Evolutionary conservation across 805 yeast species (phyloP).

Genomic region (Metschnikowia sp.): DNA sequence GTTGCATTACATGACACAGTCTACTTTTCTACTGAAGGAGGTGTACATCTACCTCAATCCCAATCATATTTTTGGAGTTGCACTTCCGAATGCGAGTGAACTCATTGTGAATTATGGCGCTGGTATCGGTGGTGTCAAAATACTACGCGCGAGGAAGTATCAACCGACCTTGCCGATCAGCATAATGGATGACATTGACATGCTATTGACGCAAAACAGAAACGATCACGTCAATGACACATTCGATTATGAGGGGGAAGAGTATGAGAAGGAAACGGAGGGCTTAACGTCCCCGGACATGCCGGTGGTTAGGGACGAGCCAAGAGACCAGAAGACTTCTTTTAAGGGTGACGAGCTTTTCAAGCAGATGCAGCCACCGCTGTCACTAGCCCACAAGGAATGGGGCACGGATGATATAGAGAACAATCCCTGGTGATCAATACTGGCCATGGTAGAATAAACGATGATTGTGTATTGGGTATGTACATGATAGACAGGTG

Average conservation of each 20-base stretch:
- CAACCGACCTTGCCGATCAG: conserved; percentile 74
- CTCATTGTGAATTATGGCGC: conserved; percentile 74
- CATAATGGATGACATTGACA: conserved; percentile 69
- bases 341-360: conserved; percentile 48
- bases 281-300: conserved; percentile 9
- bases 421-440: conserved; percentile 62
- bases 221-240: conserved; percentile 30
- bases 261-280: conserved; percentile 23
- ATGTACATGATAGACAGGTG: conserved; percentile 10
- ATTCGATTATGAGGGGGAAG: conserved; percentile 26
- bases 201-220: conserved; percentile 38
- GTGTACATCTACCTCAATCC: conserved; percentile 49
- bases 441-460: background rate
- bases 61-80: conserved; percentile 50
- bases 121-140: conserved; percentile 61
- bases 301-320: conserved; percentile 1
- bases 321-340: conserved; percentile 11
- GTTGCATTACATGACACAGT: conserved; percentile 40
- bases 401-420: conserved; percentile 52
- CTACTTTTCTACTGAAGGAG: conserved; percentile 38
- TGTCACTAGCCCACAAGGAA: conserved; percentile 47
- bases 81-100: conserved; percentile 72
- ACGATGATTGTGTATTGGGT: conserved; percentile 1
- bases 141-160: conserved; percentile 49
- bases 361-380: conserved; percentile 47